Evolutionary conservation across 768 basidiomycete genomes (phyloP), one percentile per base, ranked within the genome.

Genomic region (Boletus pseudopeckii): DNA sequence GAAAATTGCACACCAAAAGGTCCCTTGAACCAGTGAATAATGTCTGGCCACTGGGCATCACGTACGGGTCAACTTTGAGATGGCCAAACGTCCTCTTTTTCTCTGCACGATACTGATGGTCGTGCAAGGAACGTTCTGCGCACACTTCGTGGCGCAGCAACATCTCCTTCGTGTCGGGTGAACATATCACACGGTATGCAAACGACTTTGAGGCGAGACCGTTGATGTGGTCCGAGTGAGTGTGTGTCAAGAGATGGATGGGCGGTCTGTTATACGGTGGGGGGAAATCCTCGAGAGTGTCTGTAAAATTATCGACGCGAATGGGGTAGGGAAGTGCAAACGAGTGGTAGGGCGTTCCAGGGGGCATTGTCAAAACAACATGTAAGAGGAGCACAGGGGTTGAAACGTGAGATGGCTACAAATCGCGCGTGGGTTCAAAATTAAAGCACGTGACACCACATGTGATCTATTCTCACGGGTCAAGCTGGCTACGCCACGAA

Each of bases 91-190:
- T 87, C 64, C 79, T 74, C 28, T 43, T 67, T 43, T 54, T 67
- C 53, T 69, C 65, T 9, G 49, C 49, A 47, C 60, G 62, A 30
- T 62, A 68, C 5, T 59, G 76, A 55, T 73, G 62, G 44, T 84
- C 79, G 49, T 74, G 77, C 24, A 87, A 66, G 24, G 83, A 76
- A 30, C 90, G 75, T 60, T 90, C 88, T 10, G 66, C 71, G 50
- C 81, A 85, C 5, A 84, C 79, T 64, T 96, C 91, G 61, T 91
- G 84, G 50, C 79, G 76, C 37, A 95, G 71, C 3, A 98, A 74
- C 85, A 97, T 92, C 54, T 86, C 78, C 70, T 93, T 95, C 17
- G 94, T 86, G 67, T 93, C 89, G 6, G 75, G 70, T 0, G 93
- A 92, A 70, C 92, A 95, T 51, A 90, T 70, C 9, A 97, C 82